Evolutionary conservation across 129 eudicot species (phyloP).

Genomic region (Chrysanthemum seticuspe): DNA sequence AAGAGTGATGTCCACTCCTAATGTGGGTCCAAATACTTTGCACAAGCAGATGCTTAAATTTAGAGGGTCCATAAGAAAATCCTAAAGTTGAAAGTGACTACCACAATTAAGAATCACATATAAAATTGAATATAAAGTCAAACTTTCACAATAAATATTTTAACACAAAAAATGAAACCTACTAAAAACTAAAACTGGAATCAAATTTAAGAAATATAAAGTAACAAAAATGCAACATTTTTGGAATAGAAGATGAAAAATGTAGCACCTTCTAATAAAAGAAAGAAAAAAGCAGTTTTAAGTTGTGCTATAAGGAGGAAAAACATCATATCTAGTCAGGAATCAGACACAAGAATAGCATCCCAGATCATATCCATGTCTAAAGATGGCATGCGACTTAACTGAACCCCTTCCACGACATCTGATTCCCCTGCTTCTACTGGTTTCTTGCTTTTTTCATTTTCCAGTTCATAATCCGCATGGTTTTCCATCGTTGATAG

Average conservation of each 20-base stretch:
- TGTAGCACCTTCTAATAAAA: conserved; percentile 19
- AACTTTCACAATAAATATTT: conserved; percentile 20
- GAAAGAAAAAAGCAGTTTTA: not conserved
- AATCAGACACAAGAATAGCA: conserved; percentile 74
- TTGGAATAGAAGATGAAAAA: not conserved
- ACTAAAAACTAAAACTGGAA: conserved; percentile 32
- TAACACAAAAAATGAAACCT: conserved; percentile 27
- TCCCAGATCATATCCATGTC: conserved; percentile 98
- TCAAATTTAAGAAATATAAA: conserved; percentile 23
- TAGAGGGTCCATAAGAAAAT: conserved; percentile 34
- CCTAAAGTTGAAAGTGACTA: conserved; percentile 33
- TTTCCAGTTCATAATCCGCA: conserved; percentile 8
- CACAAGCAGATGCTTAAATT: conserved; percentile 35
- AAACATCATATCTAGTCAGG: conserved; percentile 36
- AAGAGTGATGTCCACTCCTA: conserved; percentile 26
- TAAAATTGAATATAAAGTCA: conserved; percentile 30
- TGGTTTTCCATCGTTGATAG: conserved; percentile 7
- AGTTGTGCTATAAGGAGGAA: not conserved
- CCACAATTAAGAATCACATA: conserved; percentile 28
- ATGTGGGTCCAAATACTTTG: conserved; percentile 25
- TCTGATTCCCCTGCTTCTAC: conserved; percentile 30
- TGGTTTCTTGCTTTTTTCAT: conserved; percentile 28
- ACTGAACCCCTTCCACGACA: conserved; percentile 60
- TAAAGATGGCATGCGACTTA: conserved; percentile 94
- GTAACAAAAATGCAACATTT: conserved; percentile 25